phyloP scores from a whole-genome alignment of 257 asterid species.

The Capsicum rhomboideum region DNA sequence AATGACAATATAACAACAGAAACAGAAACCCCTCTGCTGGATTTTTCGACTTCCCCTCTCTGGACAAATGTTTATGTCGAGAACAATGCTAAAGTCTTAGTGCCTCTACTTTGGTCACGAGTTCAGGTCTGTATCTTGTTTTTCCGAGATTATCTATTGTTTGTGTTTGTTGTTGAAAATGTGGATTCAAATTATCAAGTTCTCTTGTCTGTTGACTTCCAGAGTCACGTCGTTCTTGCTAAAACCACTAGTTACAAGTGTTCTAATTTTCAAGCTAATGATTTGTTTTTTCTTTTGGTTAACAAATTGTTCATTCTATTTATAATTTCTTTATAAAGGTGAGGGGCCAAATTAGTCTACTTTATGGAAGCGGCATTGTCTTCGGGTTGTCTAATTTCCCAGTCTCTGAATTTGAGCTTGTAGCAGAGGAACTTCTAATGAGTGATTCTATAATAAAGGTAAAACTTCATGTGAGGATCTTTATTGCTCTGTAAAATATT shows the following conservation, averaged over 20 bases:
- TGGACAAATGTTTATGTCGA: slow-evolving; percentile 97
- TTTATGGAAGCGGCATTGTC: slow-evolving; percentile 69
- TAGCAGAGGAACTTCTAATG: slow-evolving; percentile 96
- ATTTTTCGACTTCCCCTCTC: slow-evolving; percentile 83
- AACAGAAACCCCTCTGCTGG: slow-evolving; percentile 94
- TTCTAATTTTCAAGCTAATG: not conserved
- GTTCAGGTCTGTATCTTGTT: slow-evolving; percentile 60
- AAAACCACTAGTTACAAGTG: not conserved
- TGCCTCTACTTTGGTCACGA: slow-evolving; percentile 97
- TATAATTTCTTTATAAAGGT: slow-evolving; percentile 45
- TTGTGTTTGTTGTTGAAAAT: not conserved
- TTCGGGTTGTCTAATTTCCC: slow-evolving; percentile 85
- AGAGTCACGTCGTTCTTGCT: not conserved
- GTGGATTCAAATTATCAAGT: not conserved
- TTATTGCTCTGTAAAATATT: not conserved
- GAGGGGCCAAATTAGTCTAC: slow-evolving; percentile 93
- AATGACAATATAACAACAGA: slow-evolving; percentile 84
- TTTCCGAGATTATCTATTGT: not conserved
- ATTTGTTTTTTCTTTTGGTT: not conserved
- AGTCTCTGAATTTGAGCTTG: slow-evolving; percentile 93
- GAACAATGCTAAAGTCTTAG: slow-evolving; percentile 87
- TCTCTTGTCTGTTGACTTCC: not conserved
- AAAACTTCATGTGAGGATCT: not conserved
- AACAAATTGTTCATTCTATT: not conserved
- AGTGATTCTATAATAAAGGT: slow-evolving; percentile 90